Evolutionary conservation across 129 eudicot genomes (phyloP).

Genomic region (Arctium minus): DNA sequence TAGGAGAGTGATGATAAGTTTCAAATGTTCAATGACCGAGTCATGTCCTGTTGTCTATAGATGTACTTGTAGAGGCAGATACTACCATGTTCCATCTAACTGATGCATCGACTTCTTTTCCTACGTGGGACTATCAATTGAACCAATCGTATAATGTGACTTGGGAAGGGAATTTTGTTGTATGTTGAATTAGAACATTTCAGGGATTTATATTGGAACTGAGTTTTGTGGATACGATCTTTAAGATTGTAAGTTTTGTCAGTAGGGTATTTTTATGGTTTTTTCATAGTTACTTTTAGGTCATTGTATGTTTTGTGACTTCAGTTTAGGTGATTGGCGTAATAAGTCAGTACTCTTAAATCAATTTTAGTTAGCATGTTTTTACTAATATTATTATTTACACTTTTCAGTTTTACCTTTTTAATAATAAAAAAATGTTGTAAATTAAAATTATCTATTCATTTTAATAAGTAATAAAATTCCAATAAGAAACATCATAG

Average conservation of each 20-base stretch:
- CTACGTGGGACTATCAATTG: background rate
- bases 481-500: background rate
- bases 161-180: slow-evolving; percentile 4
- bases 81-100: slow-evolving; percentile 87
- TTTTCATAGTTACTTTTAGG: background rate
- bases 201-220: slow-evolving; percentile 3
- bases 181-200: background rate
- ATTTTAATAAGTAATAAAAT: too few species aligned
- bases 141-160: background rate
- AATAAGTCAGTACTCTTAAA: background rate
- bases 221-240: slow-evolving; percentile 29
- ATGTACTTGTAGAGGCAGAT: slow-evolving; percentile 83
- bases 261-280: background rate
- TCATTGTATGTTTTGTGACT: slow-evolving; percentile 6
- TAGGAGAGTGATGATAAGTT: slow-evolving; percentile 87
- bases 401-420: background rate
- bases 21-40: slow-evolving; percentile 64
- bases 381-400: too few species aligned
- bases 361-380: background rate
- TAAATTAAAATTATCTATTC: background rate
- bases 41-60: slow-evolving; percentile 90
- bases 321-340: background rate
- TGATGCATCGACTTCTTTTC: slow-evolving; percentile 3
- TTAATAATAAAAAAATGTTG: background rate
- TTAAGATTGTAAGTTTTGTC: slow-evolving; percentile 8